phyloP scores from a whole-genome alignment of 768 basidiomycete genomes.

The Sporobolomyces phaffii region DNA sequence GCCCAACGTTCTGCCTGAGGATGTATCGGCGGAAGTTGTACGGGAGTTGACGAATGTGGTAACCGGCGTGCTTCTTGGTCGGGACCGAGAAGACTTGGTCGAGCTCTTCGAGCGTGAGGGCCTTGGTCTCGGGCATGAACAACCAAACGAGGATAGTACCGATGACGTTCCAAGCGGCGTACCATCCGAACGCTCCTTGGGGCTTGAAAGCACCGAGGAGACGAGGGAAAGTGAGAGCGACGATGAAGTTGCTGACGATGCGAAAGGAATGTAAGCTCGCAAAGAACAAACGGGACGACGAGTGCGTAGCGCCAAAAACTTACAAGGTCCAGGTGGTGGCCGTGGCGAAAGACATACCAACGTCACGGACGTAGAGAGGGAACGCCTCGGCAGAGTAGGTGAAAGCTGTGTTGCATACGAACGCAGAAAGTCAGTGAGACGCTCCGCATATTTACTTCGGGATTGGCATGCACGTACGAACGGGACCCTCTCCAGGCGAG shows the following conservation, averaged over 20 bases:
- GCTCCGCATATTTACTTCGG: neutral
- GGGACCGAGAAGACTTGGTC: slow-evolving; percentile 45
- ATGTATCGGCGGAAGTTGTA: slow-evolving; percentile 34
- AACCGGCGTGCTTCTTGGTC: slow-evolving; percentile 22
- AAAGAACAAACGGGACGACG: no score
- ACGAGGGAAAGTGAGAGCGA: slow-evolving; percentile 39
- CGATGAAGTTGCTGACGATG: slow-evolving; percentile 13
- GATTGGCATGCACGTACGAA: neutral
- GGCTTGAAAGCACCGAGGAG: slow-evolving; percentile 34
- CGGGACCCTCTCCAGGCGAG: slow-evolving; percentile 38
- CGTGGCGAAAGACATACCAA: slow-evolving; percentile 40
- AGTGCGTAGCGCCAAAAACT: no score
- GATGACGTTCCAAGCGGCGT: slow-evolving; percentile 41
- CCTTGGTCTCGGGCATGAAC: slow-evolving; percentile 43
- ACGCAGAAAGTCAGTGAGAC: neutral
- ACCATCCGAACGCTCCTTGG: slow-evolving; percentile 36
- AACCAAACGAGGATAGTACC: slow-evolving; percentile 43
- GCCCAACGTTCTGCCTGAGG: slow-evolving; percentile 25
- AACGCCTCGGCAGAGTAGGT: slow-evolving; percentile 42
- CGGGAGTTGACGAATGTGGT: slow-evolving; percentile 7
- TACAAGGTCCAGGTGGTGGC: slow-evolving; percentile 25
- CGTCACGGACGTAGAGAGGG: slow-evolving; percentile 41
- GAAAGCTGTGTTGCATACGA: slow-evolving; percentile 6
- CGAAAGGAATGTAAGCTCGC: neutral
- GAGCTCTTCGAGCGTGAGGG: slow-evolving; percentile 44